Evolutionary conservation across 306 rosid species (phyloP), one percentile per base, ranked within the genome.

Genomic region (Cicer arietinum): DNA sequence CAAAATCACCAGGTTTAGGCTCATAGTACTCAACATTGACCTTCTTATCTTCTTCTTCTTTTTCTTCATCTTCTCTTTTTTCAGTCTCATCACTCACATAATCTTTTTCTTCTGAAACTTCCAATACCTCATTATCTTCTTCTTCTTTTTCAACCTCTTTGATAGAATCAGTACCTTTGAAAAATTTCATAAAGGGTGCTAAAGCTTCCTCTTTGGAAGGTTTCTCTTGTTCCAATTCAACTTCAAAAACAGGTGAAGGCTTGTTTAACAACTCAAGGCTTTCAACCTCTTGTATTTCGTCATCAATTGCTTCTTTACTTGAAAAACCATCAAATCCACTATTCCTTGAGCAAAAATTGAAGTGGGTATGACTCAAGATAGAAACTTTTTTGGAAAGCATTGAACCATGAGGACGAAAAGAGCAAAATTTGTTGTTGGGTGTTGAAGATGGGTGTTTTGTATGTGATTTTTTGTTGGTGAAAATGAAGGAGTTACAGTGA

Each of bases 1-100:
- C 97, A 76, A 88, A 87, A 85, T 94, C 97, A 14, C 98, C 98
- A 0, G 93, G 92, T 83, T 90, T 91, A 7, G 98, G 96, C 63
- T 91, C 97, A 65, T 94, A 94, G 76, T 94, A 94, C 89, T 92
- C 93, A 53, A 94, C 90, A 63, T 48, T 81, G 14, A 94, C 80
- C 80, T 76, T 87, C 70, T 78, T 75, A 22, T 35, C 80, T 65
- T 75, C 90, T 51, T 75, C 89, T 83, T 84, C 86, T 40, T 56
- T 12, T 66, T 42, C 84, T 74, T 44, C 47, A 2, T 65, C 82
- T 67, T 37, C 11, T 81, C 35, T 83, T 71, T 41, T 46, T 65
- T 84, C 86, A 53, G 22, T 61, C n/a, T 65, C 77, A 50, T 61
- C 83, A 58, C 20, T 81, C 74, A 45, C 45, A 7, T 59, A 79